Evolutionary conservation across 345 rosid species (phyloP).

Genomic region (Cardiospermum halicacabum): DNA sequence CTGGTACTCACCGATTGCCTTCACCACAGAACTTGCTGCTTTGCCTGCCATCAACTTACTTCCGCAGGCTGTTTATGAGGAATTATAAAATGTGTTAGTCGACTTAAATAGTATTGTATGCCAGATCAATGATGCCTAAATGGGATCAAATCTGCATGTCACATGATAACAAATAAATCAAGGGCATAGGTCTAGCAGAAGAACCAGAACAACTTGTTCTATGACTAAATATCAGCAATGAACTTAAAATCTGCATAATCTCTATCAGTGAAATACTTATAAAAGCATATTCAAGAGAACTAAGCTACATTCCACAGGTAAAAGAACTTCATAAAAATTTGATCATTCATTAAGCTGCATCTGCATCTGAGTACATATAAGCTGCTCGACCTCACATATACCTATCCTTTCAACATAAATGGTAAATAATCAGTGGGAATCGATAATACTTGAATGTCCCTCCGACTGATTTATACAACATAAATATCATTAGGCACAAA

Average conservation of each 20-base stretch:
- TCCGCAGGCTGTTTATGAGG: neutral
- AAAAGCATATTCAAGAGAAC: neutral
- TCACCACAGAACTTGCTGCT: constrained; percentile 55
- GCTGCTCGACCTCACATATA: neutral
- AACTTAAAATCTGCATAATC: neutral
- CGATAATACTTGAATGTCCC: neutral
- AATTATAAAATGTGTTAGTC: neutral
- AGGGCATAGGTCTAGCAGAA: neutral
- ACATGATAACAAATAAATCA: no score
- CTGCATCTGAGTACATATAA: neutral
- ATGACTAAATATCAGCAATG: neutral
- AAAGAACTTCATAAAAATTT: neutral
- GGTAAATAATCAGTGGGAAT: neutral
- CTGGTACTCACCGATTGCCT: constrained; percentile 51
- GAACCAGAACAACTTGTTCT: neutral
- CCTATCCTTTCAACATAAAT: neutral
- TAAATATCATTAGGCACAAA: neutral
- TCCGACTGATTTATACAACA: neutral
- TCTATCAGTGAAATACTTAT: no score
- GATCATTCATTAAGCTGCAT: neutral
- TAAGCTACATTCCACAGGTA: neutral
- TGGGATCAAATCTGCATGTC: no score
- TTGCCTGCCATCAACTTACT: constrained; percentile 61
- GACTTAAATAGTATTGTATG: neutral
- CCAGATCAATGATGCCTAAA: no score